A percentile compares a stretch with the other conserved stretches of the same genome.
phyloP scores from a whole-genome alignment of 2,329 filamentous ascomycete genomes.

The Ceratocystis destructans region DNA sequence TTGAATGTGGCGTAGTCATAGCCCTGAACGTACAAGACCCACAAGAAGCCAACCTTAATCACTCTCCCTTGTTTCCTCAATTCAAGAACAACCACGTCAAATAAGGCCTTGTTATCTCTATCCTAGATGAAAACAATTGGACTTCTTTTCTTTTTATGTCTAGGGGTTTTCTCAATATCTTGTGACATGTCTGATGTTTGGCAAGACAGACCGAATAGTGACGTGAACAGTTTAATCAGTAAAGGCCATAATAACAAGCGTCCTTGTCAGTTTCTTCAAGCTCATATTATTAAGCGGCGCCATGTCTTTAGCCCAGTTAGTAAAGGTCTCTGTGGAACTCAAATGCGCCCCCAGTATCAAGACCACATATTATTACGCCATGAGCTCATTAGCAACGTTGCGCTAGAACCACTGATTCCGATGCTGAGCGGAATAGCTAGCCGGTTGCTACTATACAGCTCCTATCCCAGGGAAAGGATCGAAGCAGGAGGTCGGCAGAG shows the following conservation, averaged over 20 bases:
- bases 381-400: background rate
- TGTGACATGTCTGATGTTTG: background rate
- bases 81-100: background rate
- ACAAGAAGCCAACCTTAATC: background rate
- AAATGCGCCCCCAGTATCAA: background rate
- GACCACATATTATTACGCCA: background rate
- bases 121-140: background rate
- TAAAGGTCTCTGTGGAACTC: background rate
- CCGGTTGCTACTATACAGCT: background rate
- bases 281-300: too few species aligned
- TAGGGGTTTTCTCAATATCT: background rate
- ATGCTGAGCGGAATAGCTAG: background rate
- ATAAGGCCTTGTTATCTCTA: background rate
- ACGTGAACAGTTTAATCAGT: background rate
- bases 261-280: too few species aligned
- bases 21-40: background rate
- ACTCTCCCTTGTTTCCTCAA: background rate
- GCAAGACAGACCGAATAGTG: background rate
- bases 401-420: background rate
- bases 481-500: background rate
- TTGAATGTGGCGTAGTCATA: background rate
- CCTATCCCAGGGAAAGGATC: background rate
- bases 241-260: background rate
- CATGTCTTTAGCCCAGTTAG: background rate
- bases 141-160: background rate